phyloP scores from a whole-genome alignment of 2,329 filamentous ascomycete genomes.

The Colletotrichum theobromicola region DNA sequence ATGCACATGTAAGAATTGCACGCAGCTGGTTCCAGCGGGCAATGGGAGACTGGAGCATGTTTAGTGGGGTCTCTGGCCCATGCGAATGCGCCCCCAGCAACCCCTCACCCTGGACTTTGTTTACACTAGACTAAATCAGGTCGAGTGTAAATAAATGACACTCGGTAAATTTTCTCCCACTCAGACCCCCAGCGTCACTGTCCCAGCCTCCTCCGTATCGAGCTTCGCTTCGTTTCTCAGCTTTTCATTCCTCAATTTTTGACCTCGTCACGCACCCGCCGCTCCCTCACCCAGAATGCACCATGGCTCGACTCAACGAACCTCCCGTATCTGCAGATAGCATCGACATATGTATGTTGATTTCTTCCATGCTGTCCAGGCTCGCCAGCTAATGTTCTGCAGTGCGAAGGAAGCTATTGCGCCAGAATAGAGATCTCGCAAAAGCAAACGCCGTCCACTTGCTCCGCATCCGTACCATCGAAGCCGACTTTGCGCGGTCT shows the following conservation, averaged over 20 bases:
- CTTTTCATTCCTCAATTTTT: conserved; percentile 7
- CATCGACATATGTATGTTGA: conserved; percentile 71
- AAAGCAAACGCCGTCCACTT: conserved; percentile 80
- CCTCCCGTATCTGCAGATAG: conserved; percentile 70
- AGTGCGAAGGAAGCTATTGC: conserved; percentile 81
- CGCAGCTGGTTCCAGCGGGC: background rate
- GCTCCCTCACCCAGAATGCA: conserved; percentile 35
- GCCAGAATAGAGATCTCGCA: conserved; percentile 85
- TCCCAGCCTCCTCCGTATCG: conserved; percentile 20
- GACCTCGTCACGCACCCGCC: background rate
- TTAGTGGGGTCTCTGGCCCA: background rate
- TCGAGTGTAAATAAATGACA: conserved; percentile 24
- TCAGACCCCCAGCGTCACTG: conserved; percentile 12
- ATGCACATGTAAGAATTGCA: conserved; percentile 12
- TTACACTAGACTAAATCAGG: conserved; percentile 18
- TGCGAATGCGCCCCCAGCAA: conserved; percentile 18
- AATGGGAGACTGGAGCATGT: background rate
- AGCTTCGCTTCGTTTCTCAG: conserved; percentile 8
- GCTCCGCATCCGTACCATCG: conserved; percentile 76
- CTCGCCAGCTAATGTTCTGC: conserved; percentile 24
- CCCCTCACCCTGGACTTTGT: background rate
- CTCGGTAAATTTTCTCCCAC: conserved; percentile 22
- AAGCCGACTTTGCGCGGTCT: conserved; percentile 76
- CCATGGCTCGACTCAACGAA: conserved; percentile 85
- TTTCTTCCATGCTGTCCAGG: background rate